Conservation (phyloP, 495 filamentous ascomycete genomes). For the Penicillium canariense region DNA sequence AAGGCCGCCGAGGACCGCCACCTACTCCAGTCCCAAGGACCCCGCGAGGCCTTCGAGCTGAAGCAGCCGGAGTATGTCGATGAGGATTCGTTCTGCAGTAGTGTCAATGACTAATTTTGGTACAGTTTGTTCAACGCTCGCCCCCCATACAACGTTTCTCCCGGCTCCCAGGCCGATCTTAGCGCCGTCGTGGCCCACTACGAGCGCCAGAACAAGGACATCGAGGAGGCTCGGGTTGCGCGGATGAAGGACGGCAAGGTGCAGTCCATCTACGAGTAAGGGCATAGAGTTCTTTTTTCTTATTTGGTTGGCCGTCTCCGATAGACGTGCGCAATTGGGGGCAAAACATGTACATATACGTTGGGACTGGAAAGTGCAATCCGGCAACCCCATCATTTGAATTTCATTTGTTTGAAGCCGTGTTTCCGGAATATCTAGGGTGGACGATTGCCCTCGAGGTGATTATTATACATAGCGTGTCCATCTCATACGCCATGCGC, state of each 20-base stretch:
- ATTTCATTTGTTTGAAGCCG: slow-evolving; percentile 28
- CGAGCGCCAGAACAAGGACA: slow-evolving; percentile 53
- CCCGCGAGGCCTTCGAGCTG: slow-evolving; percentile 49
- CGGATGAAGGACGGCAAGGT: slow-evolving; percentile 47
- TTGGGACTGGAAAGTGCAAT: slow-evolving; percentile 27
- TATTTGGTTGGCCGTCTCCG: slow-evolving; percentile 22
- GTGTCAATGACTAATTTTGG: not conserved
- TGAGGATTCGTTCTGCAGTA: not conserved
- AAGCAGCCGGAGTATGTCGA: slow-evolving; percentile 66
- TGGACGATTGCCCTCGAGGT: no score
- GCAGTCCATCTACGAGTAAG: slow-evolving; percentile 43
- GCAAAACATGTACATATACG: slow-evolving; percentile 45
- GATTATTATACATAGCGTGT: no score
- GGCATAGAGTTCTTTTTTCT: slow-evolving; percentile 17
- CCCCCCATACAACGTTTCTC: slow-evolving; percentile 61
- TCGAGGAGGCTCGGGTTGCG: slow-evolving; percentile 47
- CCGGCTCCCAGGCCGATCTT: slow-evolving; percentile 60
- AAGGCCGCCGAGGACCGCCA: slow-evolving; percentile 67
- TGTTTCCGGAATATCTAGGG: not conserved
- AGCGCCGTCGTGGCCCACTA: slow-evolving; percentile 62
- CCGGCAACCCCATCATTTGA: slow-evolving; percentile 29
- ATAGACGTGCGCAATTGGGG: slow-evolving; percentile 28
- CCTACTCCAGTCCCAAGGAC: slow-evolving; percentile 57
- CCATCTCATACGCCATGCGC: not conserved
- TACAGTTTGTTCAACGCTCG: slow-evolving; percentile 49